Evolutionary conservation across 768 basidiomycete species (phyloP).

Genomic region (Suillus luteus): DNA sequence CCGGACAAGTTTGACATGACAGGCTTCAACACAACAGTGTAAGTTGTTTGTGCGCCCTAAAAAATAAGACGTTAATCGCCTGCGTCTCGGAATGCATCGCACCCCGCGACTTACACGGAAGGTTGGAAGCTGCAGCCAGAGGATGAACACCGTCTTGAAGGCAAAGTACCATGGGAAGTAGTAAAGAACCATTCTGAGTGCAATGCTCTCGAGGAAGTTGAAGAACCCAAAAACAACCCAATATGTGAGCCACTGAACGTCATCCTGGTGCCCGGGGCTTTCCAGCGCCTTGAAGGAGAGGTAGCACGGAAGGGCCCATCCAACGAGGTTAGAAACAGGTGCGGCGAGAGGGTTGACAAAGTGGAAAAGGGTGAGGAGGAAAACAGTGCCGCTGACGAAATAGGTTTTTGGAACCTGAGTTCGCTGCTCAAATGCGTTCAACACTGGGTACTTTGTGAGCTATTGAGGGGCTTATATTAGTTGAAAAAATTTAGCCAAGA

Average conservation of each 20-base stretch:
- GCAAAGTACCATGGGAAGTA: conserved; percentile 95
- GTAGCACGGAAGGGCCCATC: conserved; percentile 93
- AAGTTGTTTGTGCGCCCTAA: conserved; percentile 86
- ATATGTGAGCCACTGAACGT: conserved; percentile 97
- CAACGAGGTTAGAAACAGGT: conserved; percentile 92
- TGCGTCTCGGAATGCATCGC: background rate
- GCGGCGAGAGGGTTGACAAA: conserved; percentile 89
- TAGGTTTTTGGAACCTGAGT: conserved; percentile 94
- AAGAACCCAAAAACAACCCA: conserved; percentile 95
- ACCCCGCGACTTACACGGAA: conserved; percentile 64
- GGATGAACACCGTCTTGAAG: conserved; percentile 87
- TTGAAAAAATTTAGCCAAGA: background rate
- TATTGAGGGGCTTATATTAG: conserved; percentile 30
- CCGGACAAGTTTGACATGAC: conserved; percentile 65
- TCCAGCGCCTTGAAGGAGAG: conserved; percentile 96
- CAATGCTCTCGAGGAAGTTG: conserved; percentile 90
- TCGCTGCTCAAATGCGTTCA: conserved; percentile 83
- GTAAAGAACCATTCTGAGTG: conserved; percentile 81
- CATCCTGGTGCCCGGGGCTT: conserved; percentile 76
- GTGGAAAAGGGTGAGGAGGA: conserved; percentile 73
- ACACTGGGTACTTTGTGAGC: conserved; percentile 85
- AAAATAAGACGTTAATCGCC: conserved; percentile 12
- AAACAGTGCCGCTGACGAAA: conserved; percentile 71
- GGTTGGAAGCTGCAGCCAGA: conserved; percentile 89
- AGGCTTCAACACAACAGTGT: conserved; percentile 77